These are phyloP conservation scores for Phytophthora agathidicida DNA, from an alignment of 352 stramenopile genomes.

Conservation along the genomic window DNA sequence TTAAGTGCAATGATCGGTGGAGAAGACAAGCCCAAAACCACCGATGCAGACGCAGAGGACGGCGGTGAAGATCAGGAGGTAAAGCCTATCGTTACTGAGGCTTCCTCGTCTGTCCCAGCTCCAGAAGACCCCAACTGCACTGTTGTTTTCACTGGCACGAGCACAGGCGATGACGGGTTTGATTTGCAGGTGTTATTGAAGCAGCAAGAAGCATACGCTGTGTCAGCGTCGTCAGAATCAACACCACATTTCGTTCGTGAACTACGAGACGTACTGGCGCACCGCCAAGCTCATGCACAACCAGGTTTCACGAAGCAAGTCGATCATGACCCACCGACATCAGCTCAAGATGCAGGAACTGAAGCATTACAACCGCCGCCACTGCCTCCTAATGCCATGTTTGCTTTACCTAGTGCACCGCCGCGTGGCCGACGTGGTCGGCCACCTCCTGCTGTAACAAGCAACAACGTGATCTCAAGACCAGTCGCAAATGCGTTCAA, in stretches of 20 bases:
- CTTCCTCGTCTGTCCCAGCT: not conserved
- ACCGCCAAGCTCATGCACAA: constrained; percentile 36
- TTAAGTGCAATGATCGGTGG: constrained; percentile 4
- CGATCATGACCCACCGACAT: constrained; percentile 34
- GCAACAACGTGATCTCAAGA: not conserved
- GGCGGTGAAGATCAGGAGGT: constrained; percentile 1
- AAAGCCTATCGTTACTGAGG: not conserved
- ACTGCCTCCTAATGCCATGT: constrained; percentile 18
- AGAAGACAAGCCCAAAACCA: constrained; percentile 1
- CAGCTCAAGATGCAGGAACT: not conserved
- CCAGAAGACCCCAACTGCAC: constrained; percentile 38
- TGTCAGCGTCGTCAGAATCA: constrained; percentile 4
- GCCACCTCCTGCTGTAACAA: not conserved
- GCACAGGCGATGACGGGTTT: constrained; percentile 68
- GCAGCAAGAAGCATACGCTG: constrained; percentile 28
- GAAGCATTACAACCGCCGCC: not conserved
- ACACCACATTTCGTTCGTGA: constrained; percentile 54
- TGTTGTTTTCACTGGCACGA: constrained; percentile 77
- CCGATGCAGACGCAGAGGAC: not conserved
- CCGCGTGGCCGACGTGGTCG: constrained; percentile 8
- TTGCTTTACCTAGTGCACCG: constrained; percentile 23
- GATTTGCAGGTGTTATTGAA: constrained; percentile 56
- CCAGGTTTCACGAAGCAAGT: constrained; percentile 50
- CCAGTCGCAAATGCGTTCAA: constrained; percentile 10
- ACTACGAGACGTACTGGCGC: constrained; percentile 58